Base-by-base conservation (phyloP, 2,329 filamentous ascomycete species). In the Akanthomyces dipterigenus region DNA sequence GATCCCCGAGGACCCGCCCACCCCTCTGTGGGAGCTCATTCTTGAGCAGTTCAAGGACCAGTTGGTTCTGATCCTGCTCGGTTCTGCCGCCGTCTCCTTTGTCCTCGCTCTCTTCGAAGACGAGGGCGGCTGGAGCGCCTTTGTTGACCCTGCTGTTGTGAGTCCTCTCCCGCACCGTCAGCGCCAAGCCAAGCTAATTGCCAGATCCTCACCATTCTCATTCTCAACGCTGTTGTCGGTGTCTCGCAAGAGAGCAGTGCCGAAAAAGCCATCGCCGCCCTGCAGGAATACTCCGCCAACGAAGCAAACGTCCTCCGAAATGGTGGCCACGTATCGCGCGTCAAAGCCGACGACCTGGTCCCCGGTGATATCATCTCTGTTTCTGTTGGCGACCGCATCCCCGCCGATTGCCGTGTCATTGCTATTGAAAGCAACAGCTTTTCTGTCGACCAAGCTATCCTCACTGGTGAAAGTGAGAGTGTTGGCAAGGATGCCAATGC, bases 1-100 rank as follows among this genome's bases (percentile, higher is more conserved):
- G 53, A 86, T 86, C 64, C 77, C 82, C 50, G 95, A 99, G 78
- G 95, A 99, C 66, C 95, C 95, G 59, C 92, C 95, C 3, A 99
- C 95, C 36, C 95, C 95, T 43, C 75, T 99, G 53, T 99, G 93
- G 95, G 86, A 98, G 77, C 87, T 99, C 65, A 91, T 99, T 61
- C 83, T 99, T 63, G 95, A 99, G 78, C 95, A 99, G 75, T 99
- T 99, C 83, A 97, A 99, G 77, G 95, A 99, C 73, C 95, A 99
- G 76, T 86, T 99, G 53, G 95, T 99, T 67, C 84, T 99, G 59
- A 99, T 99, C 68, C 82, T 99, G 24, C 84, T 99, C 55, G 95
- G 87, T 60, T 98, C 93, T 42, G 95, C 95, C 12, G 91, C 89
- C 22, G 88, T 99, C 40, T 98, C 95, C 2, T 98, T 99, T 72